Conservation (phyloP, 2,329 filamentous ascomycete genomes). For the Pestalotiopsis sp. region DNA sequence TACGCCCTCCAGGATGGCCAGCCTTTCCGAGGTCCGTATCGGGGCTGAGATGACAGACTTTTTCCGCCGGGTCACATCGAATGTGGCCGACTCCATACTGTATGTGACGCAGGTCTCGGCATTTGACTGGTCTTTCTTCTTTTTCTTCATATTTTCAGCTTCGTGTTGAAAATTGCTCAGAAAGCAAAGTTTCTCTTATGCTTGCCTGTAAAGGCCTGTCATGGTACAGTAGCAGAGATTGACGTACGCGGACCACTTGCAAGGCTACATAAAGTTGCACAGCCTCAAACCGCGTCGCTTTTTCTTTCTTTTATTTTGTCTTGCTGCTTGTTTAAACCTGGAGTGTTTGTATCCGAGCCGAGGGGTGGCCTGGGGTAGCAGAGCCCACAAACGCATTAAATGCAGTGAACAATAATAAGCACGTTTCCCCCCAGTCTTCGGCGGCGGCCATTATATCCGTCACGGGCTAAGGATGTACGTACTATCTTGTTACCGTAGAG, state of each 20-base stretch:
- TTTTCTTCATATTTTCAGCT: background rate
- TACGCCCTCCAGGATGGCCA: background rate
- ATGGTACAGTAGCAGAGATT: background rate
- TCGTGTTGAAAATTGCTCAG: background rate
- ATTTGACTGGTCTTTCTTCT: background rate
- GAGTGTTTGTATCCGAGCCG: background rate
- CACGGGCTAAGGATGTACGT: background rate
- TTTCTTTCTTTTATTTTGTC: too few relatives aligned
- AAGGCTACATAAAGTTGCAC: background rate
- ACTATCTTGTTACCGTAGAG: background rate
- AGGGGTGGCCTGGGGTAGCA: background rate
- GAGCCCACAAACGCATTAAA: too few relatives aligned
- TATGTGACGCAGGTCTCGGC: background rate
- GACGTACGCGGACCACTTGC: background rate
- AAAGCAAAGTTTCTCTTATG: background rate
- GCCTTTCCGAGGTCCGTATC: background rate
- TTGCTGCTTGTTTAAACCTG: background rate
- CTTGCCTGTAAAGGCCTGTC: background rate
- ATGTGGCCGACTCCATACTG: background rate
- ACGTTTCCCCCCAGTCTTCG: background rate
- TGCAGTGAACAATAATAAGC: background rate
- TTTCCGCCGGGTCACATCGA: background rate
- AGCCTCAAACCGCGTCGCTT: constrained; percentile 1
- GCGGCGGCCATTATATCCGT: background rate
- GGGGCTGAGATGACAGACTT: background rate